These are phyloP conservation scores for Austroboletus festivus DNA, from an alignment of 768 basidiomycete species.

Conservation along the genomic window DNA sequence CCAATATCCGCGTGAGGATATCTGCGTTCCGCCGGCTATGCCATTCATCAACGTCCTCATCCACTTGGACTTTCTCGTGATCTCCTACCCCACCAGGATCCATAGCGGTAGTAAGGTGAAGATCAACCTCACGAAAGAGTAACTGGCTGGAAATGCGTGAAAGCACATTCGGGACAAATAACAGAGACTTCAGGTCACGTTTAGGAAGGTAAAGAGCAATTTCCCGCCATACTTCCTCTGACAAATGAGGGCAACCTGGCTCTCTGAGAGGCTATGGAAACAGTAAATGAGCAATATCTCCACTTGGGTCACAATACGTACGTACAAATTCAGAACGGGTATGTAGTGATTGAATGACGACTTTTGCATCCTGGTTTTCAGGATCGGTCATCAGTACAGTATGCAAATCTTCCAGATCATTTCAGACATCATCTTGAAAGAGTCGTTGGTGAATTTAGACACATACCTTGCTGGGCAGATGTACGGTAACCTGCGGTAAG, in stretches of 20 bases:
- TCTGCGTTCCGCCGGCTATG: constrained; percentile 64
- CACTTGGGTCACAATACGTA: neutral
- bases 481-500: constrained; percentile 55
- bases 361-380: constrained; percentile 65
- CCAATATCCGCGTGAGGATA: constrained; percentile 63
- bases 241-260: constrained; percentile 46
- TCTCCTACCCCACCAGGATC: neutral
- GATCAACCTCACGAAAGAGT: constrained; percentile 60
- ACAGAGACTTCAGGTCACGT: constrained; percentile 60
- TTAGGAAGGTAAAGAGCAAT: constrained; percentile 60
- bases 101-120: constrained; percentile 50
- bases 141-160: constrained; percentile 69
- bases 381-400: constrained; percentile 63
- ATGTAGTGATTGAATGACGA: constrained; percentile 50
- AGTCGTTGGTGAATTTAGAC: too few relatives aligned
- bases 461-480: constrained; percentile 62
- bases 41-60: constrained; percentile 42
- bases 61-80: constrained; percentile 7
- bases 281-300: neutral
- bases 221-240: constrained; percentile 70
- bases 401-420: constrained; percentile 50
- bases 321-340: constrained; percentile 39
- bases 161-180: constrained; percentile 62
- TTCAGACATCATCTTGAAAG: constrained; percentile 5
- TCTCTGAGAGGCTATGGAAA: constrained; percentile 30